Conservation (phyloP, 2,329 filamentous ascomycete genomes). For the Elsinoe ampelina region DNA sequence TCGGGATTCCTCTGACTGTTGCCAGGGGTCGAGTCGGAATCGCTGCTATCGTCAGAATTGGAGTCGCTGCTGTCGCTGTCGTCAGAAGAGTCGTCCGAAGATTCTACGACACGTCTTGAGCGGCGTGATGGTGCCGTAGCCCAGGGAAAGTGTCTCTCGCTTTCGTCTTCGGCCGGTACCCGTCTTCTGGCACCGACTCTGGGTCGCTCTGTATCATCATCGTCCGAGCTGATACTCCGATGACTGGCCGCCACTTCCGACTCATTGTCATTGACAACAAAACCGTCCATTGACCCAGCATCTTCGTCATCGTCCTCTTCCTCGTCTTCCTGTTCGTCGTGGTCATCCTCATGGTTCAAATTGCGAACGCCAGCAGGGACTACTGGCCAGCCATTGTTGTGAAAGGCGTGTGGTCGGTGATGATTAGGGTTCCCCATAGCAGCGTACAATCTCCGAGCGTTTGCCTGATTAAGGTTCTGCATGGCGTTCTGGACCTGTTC, state of each 20-base stretch:
- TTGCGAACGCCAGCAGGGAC: neutral
- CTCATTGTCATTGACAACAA: slow-evolving; percentile 21
- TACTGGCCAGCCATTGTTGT: neutral
- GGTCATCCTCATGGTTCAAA: slow-evolving; percentile 12
- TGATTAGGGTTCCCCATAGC: neutral
- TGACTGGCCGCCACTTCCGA: slow-evolving; percentile 9
- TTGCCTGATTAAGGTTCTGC: neutral
- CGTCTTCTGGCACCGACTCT: neutral
- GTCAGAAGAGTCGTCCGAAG: neutral
- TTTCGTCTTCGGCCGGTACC: neutral
- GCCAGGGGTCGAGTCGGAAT: neutral
- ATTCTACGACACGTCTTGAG: neutral
- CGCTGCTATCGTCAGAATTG: neutral
- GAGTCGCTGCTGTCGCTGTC: neutral
- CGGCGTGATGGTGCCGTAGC: neutral
- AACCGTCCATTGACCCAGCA: slow-evolving; percentile 13
- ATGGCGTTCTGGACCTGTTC: neutral
- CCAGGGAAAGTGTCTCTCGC: neutral
- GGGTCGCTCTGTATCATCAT: neutral
- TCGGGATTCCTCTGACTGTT: neutral
- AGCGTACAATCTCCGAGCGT: neutral
- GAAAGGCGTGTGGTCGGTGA: neutral
- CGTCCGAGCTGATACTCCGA: neutral
- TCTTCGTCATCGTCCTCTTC: slow-evolving; percentile 17
- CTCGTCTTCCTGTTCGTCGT: slow-evolving; percentile 16